Conservation (phyloP, 495 filamentous ascomycete genomes). For the Cladorrhinum samala region DNA sequence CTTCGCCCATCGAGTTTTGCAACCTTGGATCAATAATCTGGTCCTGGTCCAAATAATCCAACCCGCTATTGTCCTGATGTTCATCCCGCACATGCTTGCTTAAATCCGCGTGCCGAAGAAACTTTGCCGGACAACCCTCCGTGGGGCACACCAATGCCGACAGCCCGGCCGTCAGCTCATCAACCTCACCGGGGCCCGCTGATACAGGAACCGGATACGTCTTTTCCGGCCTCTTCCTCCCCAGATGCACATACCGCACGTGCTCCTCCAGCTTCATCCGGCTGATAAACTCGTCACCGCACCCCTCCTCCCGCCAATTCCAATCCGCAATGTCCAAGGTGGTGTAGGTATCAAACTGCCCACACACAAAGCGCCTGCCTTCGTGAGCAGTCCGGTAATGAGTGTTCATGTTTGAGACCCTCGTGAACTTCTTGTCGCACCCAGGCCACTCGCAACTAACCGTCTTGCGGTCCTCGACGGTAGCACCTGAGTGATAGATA, state of each 20-base stretch:
- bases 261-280: constrained; percentile 78
- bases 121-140: constrained; percentile 38
- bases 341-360: constrained; percentile 52
- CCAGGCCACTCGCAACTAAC: constrained; percentile 57
- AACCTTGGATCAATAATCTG: too few relatives aligned
- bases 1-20: too few relatives aligned
- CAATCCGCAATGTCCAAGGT: constrained; percentile 57
- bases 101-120: constrained; percentile 62
- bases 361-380: constrained; percentile 66
- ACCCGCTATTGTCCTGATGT: constrained; percentile 3
- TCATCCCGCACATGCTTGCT: constrained; percentile 53
- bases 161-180: constrained; percentile 28
- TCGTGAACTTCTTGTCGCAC: constrained; percentile 69
- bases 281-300: constrained; percentile 59
- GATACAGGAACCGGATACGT: constrained; percentile 25
- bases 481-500: constrained; percentile 56
- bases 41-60: too few relatives aligned
- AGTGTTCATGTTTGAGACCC: constrained; percentile 68
- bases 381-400: constrained; percentile 74
- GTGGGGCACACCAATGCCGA: constrained; percentile 11
- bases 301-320: constrained; percentile 55
- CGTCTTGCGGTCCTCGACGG: constrained; percentile 54
- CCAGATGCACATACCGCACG: constrained; percentile 67
- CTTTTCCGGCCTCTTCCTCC: constrained; percentile 41
- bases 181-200: constrained; percentile 7